These are phyloP conservation scores for Aspergillus pseudoglaucus DNA, from an alignment of 2,329 filamentous ascomycete genomes.

Conservation along the genomic window DNA sequence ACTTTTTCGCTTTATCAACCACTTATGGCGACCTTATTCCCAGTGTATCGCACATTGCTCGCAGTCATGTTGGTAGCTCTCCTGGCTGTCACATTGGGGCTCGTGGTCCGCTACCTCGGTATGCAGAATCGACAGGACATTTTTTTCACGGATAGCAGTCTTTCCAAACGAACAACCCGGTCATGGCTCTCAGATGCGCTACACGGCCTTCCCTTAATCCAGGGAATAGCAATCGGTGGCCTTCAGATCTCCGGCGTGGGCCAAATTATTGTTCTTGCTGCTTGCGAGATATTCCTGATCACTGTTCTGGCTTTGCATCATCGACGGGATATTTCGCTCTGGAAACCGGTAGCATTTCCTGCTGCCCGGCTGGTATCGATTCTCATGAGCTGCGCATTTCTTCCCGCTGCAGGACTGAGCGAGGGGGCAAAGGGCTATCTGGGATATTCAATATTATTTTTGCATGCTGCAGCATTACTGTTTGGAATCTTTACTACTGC, in stretches of 20 bases:
- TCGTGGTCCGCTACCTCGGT: neutral
- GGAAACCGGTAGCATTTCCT: neutral
- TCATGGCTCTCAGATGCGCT: neutral
- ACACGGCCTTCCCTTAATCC: neutral
- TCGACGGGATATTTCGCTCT: neutral
- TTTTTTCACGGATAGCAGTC: neutral
- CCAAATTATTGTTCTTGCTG: neutral
- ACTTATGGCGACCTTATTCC: neutral
- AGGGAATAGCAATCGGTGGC: neutral
- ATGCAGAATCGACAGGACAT: neutral
- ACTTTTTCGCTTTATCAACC: conserved; percentile 3
- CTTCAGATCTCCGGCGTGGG: neutral
- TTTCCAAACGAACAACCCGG: neutral
- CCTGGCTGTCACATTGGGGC: neutral
- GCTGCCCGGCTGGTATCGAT: neutral
- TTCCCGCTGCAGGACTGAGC: neutral
- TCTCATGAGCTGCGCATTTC: neutral
- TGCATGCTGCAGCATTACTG: neutral
- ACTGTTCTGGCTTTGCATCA: neutral
- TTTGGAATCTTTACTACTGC: neutral
- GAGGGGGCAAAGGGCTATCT: neutral
- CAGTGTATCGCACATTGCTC: neutral
- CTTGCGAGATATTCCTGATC: neutral
- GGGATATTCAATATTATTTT: neutral
- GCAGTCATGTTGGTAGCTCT: neutral